These are phyloP conservation scores for Pseudogymnoascus sp. DNA, from an alignment of 2,329 filamentous ascomycete genomes.

Conservation along the genomic window DNA sequence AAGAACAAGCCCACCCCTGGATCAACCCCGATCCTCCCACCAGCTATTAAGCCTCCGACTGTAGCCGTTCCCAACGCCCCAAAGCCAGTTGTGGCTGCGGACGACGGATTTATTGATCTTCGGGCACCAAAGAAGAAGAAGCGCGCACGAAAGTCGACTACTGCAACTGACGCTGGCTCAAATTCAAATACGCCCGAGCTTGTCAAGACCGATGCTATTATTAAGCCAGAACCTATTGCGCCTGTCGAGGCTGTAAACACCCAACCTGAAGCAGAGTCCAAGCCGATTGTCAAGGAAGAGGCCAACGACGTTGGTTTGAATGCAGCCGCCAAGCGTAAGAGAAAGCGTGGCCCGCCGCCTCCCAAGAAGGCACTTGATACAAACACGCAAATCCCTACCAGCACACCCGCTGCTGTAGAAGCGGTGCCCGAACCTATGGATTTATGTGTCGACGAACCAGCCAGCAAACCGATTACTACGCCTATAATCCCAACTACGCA, in stretches of 20 bases:
- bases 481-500: not conserved
- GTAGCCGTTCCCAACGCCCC: not conserved
- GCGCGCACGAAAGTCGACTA: slow-evolving; percentile 1
- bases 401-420: not conserved
- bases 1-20: not conserved
- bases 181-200: not conserved
- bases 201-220: not conserved
- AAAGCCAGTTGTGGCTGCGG: not conserved
- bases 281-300: not conserved
- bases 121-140: slow-evolving; percentile 10
- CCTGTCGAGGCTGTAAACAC: not conserved
- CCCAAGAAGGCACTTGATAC: not conserved
- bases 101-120: not conserved
- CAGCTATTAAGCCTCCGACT: not conserved
- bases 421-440: not conserved
- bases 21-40: not conserved
- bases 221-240: not conserved
- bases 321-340: not conserved
- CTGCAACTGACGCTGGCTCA: not conserved
- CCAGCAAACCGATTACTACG: not conserved
- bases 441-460: not conserved
- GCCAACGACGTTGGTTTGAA: not conserved
- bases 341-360: not conserved
- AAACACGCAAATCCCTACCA: not conserved
- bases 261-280: not conserved